These are phyloP conservation scores for Coprinellus micaceus DNA, from an alignment of 768 basidiomycete genomes.

Conservation along the genomic window DNA sequence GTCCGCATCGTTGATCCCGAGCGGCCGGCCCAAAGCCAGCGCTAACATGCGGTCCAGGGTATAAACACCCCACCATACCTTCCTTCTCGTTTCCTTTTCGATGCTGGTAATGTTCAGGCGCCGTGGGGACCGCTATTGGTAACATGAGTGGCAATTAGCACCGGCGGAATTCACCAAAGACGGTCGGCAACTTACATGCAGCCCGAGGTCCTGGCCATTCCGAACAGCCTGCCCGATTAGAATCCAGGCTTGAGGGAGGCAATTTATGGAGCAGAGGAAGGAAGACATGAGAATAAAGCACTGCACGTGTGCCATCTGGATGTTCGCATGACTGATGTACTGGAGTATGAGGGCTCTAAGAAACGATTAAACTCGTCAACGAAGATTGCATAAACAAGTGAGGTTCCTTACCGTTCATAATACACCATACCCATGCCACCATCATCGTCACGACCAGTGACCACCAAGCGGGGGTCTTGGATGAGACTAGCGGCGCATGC, in stretches of 20 bases:
- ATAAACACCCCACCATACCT: constrained; percentile 95
- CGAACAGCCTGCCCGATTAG: constrained; percentile 88
- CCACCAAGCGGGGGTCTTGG: constrained; percentile 62
- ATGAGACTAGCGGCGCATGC: constrained; percentile 83
- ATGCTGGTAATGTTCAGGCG: constrained; percentile 64
- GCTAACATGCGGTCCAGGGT: constrained; percentile 90
- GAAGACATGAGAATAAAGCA: constrained; percentile 86
- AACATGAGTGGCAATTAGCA: constrained; percentile 14
- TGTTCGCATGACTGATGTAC: constrained; percentile 87
- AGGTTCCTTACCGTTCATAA: constrained; percentile 69
- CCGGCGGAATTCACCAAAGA: constrained; percentile 9
- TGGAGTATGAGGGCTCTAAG: constrained; percentile 82
- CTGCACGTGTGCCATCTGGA: constrained; percentile 84
- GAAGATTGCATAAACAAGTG: constrained; percentile 8
- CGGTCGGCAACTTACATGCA: constrained; percentile 62
- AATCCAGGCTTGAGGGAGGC: constrained; percentile 92
- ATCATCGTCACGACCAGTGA: constrained; percentile 58
- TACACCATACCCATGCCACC: constrained; percentile 88
- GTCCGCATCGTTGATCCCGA: constrained; percentile 86
- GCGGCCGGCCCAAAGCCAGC: constrained; percentile 81
- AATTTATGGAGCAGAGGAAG: constrained; percentile 89
- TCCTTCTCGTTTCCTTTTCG: constrained; percentile 85
- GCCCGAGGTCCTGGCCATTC: constrained; percentile 84
- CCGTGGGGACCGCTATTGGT: constrained; percentile 71
- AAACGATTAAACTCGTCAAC: constrained; percentile 12